Evolutionary conservation across 2,329 filamentous ascomycete species (phyloP), one percentile per base, ranked within the genome.

Genomic region (Ceratocystis colombiana): DNA sequence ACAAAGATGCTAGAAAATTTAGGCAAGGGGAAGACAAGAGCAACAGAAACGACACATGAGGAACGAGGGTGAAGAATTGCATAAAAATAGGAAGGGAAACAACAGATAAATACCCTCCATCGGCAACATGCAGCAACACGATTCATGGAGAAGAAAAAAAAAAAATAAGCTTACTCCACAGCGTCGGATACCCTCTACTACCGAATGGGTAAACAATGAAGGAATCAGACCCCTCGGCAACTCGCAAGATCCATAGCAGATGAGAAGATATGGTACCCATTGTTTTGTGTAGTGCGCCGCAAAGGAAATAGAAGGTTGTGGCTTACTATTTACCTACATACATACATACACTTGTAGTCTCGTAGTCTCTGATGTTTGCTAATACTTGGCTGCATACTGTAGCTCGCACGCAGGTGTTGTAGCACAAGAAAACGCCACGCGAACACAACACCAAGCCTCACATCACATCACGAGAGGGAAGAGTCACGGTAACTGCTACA

Each of bases 361-460:
- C 37, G 37, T 15, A 41, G 37, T 41, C 37, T 41, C 12, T 15
- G 4, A 41, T 41, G 37, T 15, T 41, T 41, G 37, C 12, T 41
- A 15, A 41, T 41, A 41, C 37, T 41, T 41, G 37, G 37, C 37
- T 41, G 37, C 37, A 41, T 28, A 53, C 5, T 28, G 48, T 22
- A 50, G 48, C 20, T 28, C 7, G 33, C n/a, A 59, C 33, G 25
- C 28, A 59, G 17, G 3, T 59, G 30, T 59, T 37, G 55, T 59
- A 20, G 55, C 33, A 59, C 55, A 37, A 59, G 15, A 57, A 30
- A 59, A 37, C 55, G 55, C 55, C 55, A 59, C 28, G n/a, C 30
- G 15, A 10, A 15, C 55, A 33, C 55, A 59, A 59, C 28, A 59
- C 28, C 55, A 59, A 59, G 55, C 8, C 25, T 33, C 12, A 30